Evolutionary conservation across 768 basidiomycete genomes (phyloP).

Genomic region (Clathrus columnatus): DNA sequence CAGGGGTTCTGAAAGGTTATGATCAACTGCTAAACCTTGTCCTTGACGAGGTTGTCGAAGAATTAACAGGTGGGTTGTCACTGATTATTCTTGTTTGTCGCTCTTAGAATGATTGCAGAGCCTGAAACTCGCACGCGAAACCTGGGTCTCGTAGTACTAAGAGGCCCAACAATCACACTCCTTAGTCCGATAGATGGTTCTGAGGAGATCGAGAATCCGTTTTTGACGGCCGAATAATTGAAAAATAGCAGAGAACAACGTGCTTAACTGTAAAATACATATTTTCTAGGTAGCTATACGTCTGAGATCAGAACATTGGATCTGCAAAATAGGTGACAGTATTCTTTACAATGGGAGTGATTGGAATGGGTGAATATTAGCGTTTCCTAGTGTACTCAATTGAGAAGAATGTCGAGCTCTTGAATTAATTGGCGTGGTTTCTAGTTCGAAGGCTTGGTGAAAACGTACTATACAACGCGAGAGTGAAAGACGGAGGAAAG

Average conservation of each 20-base stretch:
- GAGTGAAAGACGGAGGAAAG: neutral
- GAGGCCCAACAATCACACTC: slow-evolving; percentile 91
- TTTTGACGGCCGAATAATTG: slow-evolving; percentile 54
- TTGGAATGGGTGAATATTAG: neutral
- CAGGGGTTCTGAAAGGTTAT: slow-evolving; percentile 88
- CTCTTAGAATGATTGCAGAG: slow-evolving; percentile 31
- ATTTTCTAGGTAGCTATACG: neutral
- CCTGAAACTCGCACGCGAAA: slow-evolving; percentile 53
- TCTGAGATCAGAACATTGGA: neutral
- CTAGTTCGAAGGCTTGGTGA: neutral
- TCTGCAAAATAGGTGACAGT: neutral
- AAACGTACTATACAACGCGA: neutral
- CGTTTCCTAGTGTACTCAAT: no score
- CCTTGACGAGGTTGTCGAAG: slow-evolving; percentile 89
- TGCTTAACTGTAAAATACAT: no score
- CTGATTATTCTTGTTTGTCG: slow-evolving; percentile 11
- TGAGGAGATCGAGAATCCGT: slow-evolving; percentile 90
- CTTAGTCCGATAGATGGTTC: slow-evolving; percentile 93
- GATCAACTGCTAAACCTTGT: slow-evolving; percentile 97
- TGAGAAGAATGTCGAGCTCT: neutral
- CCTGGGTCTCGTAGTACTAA: slow-evolving; percentile 81
- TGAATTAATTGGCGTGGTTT: no score
- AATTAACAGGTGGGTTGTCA: slow-evolving; percentile 47
- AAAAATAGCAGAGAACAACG: neutral
- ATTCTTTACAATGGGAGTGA: neutral